Conservation (phyloP, 2,329 filamentous ascomycete genomes). For the Drechslera avenae region DNA sequence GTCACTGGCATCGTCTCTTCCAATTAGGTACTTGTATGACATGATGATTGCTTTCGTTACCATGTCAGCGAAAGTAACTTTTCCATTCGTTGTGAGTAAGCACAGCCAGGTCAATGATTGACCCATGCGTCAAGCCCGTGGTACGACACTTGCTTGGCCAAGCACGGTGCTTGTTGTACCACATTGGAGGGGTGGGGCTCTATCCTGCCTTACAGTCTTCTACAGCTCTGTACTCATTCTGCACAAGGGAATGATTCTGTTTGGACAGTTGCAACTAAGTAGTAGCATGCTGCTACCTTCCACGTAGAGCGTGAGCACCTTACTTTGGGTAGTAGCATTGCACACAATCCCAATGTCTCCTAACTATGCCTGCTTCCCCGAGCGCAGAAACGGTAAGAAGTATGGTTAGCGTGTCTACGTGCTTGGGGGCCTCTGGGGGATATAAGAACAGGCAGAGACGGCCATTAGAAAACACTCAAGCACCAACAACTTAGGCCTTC, state of each 20-base stretch:
- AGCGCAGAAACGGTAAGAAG: constrained; percentile 1
- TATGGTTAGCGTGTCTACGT: neutral
- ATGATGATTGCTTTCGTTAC: neutral
- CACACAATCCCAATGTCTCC: constrained; percentile 16
- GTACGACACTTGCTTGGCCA: constrained; percentile 17
- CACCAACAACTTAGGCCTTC: neutral
- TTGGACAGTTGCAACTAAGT: constrained; percentile 8
- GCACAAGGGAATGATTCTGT: constrained; percentile 1
- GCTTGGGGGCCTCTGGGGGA: neutral
- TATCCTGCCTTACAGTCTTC: constrained; percentile 17
- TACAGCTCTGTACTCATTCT: constrained; percentile 3
- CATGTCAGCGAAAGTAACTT: neutral
- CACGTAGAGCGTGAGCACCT: constrained; percentile 11
- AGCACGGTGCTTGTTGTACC: constrained; percentile 12
- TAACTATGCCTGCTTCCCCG: neutral
- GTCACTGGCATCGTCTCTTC: neutral
- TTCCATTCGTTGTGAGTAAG: neutral
- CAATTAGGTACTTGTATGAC: neutral
- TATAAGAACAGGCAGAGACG: constrained; percentile 17
- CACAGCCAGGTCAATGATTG: constrained; percentile 20
- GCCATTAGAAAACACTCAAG: constrained; percentile 1
- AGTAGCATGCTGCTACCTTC: constrained; percentile 6
- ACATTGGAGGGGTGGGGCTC: constrained; percentile 7
- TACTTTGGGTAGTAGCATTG: constrained; percentile 18
- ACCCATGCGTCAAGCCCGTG: constrained; percentile 21